Evolutionary conservation across 805 yeast species (phyloP).

Genomic region (Yarrowia phangngaensis): DNA sequence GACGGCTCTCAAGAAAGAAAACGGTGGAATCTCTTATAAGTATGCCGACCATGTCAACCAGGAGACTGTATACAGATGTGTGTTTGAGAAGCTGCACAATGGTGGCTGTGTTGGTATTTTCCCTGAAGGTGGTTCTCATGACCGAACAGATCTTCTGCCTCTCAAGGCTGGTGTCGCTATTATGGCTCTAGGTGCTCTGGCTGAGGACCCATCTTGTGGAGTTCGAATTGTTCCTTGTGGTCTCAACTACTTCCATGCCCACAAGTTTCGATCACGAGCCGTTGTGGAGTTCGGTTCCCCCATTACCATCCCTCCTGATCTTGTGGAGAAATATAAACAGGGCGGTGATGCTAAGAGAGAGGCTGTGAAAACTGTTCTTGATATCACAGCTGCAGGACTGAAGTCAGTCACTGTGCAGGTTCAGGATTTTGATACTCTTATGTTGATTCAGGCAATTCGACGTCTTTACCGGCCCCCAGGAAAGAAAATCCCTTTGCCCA

Average conservation of each 20-base stretch:
- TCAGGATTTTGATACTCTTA: constrained; percentile 82
- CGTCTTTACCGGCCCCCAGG: constrained; percentile 77
- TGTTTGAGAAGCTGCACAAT: constrained; percentile 74
- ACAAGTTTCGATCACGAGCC: constrained; percentile 91
- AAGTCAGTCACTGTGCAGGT: constrained; percentile 84
- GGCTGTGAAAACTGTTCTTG: constrained; percentile 69
- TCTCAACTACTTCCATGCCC: constrained; percentile 94
- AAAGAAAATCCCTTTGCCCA: constrained; percentile 68
- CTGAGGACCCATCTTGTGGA: constrained; percentile 64
- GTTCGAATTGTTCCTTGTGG: constrained; percentile 95
- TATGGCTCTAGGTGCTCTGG: constrained; percentile 95
- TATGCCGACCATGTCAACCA: constrained; percentile 84
- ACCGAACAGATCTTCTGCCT: constrained; percentile 85
- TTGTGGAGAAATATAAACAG: constrained; percentile 60
- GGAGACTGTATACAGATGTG: constrained; percentile 73
- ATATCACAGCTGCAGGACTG: constrained; percentile 65
- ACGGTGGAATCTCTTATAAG: constrained; percentile 55
- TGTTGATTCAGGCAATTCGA: constrained; percentile 88
- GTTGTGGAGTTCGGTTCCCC: constrained; percentile 93
- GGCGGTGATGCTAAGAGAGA: constrained; percentile 64
- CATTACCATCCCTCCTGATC: constrained; percentile 56
- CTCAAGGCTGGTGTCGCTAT: constrained; percentile 96
- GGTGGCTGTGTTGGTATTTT: constrained; percentile 87
- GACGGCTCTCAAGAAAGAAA: constrained; percentile 42
- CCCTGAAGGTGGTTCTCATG: constrained; percentile 99